Conservation (phyloP, 768 basidiomycete species). For the Serendipita sp. region DNA sequence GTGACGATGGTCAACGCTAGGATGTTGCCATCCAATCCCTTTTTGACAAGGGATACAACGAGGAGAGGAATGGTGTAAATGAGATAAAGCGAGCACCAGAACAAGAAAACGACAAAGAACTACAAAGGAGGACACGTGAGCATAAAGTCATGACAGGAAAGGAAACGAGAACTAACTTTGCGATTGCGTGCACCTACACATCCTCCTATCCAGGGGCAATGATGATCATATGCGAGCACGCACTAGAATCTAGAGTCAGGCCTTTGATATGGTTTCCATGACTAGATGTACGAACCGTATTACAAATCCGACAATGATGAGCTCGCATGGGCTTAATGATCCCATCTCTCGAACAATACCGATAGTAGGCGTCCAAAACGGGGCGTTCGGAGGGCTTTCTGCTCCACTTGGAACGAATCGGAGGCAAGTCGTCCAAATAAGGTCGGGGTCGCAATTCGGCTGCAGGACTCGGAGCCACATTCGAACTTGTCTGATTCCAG, state of each 20-base stretch:
- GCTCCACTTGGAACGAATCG: background rate
- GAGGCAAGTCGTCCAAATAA: slow-evolving; percentile 1
- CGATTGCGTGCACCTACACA: slow-evolving; percentile 90
- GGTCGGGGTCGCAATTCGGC: background rate
- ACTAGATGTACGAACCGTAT: slow-evolving; percentile 39
- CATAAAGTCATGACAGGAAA: background rate
- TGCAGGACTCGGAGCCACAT: background rate
- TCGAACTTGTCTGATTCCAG: background rate
- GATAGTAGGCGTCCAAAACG: slow-evolving; percentile 41
- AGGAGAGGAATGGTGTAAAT: slow-evolving; percentile 44
- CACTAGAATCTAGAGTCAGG: slow-evolving; percentile 32
- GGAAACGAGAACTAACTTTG: slow-evolving; percentile 34
- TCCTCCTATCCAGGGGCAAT: slow-evolving; percentile 90
- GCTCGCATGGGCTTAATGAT: slow-evolving; percentile 59
- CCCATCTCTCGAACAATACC: slow-evolving; percentile 49
- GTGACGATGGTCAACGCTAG: slow-evolving; percentile 56
- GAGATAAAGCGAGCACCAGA: slow-evolving; percentile 54
- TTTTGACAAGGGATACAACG: slow-evolving; percentile 24
- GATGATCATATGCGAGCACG: slow-evolving; percentile 72
- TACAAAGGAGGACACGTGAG: slow-evolving; percentile 18
- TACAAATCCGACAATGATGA: slow-evolving; percentile 72
- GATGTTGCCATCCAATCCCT: slow-evolving; percentile 27
- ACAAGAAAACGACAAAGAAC: slow-evolving; percentile 76
- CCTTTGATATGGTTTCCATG: background rate
- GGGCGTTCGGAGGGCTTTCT: slow-evolving; percentile 17